Evolutionary conservation across 805 yeast species (phyloP), one percentile per base, ranked within the genome.

Genomic region (Pichia nakasei): DNA sequence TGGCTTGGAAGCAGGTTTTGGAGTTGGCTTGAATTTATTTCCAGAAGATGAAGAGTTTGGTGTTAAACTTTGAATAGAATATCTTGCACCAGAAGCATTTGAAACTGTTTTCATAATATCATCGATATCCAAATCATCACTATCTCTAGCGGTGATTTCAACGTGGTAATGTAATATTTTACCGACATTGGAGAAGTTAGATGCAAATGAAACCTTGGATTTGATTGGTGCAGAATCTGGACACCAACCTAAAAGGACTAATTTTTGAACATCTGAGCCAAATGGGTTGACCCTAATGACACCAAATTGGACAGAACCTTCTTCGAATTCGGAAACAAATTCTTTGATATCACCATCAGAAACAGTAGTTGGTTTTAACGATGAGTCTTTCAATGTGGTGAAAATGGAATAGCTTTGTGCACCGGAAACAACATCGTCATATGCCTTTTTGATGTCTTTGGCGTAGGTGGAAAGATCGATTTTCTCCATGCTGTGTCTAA

Each of bases 61-160:
- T 8, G 58, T 36, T 38, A 64, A 45, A 32, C 57, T 48, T 56
- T 78, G 85, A 44, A 77, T 75, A 5, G 93, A 81, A 66, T 93
- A 93, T 58, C 95, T 80, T 17, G 98, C 96, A 55, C 98, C 98
- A 2, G 97, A 85, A 29, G 97, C 96, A 52, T 86, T 83, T 51
- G 85, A 80, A 39, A 93, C 80, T 51, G 86, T 80, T 37, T 77
- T 71, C 52, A 87, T 62, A 46, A 93, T 75, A 47, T 84, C 94
- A 22, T 72, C 72, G 37, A 84, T 83, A 54, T 86, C 85, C 60
- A 94, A 72, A 62, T 93, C 98, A 57, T 88, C 96, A 36, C 76
- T 70, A 58, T 86, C 95, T 66, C 97, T 80, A n/a, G 97, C 97
- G 39, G 96, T 88, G 52, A 93, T 80, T 65, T 93, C 97, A 43